Evolutionary conservation across 164 flowering plant species (phyloP), one percentile per base, ranked within the genome.

Genomic region (Umbellularia californica): DNA sequence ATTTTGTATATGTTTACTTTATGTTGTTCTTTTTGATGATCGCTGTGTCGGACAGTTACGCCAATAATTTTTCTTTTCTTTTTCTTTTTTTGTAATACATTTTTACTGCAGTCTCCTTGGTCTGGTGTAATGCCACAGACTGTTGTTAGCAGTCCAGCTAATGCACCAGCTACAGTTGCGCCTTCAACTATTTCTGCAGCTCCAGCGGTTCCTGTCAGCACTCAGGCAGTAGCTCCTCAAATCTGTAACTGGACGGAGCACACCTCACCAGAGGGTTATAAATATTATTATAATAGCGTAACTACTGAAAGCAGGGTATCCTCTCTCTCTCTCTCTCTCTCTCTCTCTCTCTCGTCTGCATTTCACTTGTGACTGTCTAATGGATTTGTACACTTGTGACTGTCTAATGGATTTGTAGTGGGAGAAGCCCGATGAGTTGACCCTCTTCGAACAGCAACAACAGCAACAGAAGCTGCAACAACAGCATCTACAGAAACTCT

Each of bases 171-270:
- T 23, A 75, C 81, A 30, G 90, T 85, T 74, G 84, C 73, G 47
- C 86, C 84, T 73, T 72, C 90, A 72, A 72, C 87, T 10, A 65
- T 86, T 58, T 71, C 90, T 63, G 69, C 80, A 70, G 70, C 80
- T 62, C 71, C 90, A 72, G 78, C 78, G 65, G 78, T 65, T 33
- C 76, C 89, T 70, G 77, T 69, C 60, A 73, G 50, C 62, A 47
- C 79, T 2, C 86, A 77, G 77, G 25, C 60, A n/a, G 76, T 68
- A 28, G 83, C 84, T 73, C 81, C 87, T 69, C 77, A 76, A 63
- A 87, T 85, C 78, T 89, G 94, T 82, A 87, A 78, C 77, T 96
- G 99, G 99, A 91, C 98, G 15, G 98, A 96, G 82, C 99, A 96
- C 81, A 88, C 90, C 2, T 92, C 98, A 5, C 99, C 99, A 22